Evolutionary conservation across 164 flowering plant species (phyloP).

Genomic region (Vitis riparia): DNA sequence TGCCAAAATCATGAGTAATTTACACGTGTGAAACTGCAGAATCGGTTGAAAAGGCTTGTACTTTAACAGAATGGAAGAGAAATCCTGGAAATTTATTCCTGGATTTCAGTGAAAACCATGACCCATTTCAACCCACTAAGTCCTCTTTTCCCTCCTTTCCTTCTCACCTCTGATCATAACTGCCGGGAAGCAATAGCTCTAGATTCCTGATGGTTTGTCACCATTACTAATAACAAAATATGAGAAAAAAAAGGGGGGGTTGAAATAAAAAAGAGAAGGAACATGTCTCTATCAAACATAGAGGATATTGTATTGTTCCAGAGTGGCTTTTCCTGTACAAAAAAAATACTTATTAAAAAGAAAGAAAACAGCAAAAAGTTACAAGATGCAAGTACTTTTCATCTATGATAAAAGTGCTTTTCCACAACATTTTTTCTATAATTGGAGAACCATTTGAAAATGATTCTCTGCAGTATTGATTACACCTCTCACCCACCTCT

Average conservation of each 20-base stretch:
- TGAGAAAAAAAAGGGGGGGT: not conserved
- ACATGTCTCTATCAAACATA: constrained; percentile 17
- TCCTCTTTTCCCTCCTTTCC: constrained; percentile 4
- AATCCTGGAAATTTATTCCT: constrained; percentile 28
- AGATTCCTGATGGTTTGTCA: constrained; percentile 48
- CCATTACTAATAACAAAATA: constrained; percentile 18
- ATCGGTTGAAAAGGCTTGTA: constrained; percentile 28
- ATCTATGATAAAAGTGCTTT: not conserved
- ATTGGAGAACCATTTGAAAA: not conserved
- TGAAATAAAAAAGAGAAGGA: not conserved
- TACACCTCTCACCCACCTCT: constrained; percentile 16
- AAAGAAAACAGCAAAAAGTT: not conserved
- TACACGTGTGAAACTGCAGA: constrained; percentile 35
- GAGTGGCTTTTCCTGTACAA: constrained; percentile 13
- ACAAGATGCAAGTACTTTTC: too few species aligned
- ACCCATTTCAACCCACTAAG: constrained; percentile 16
- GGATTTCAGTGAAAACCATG: constrained; percentile 47
- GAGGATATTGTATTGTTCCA: constrained; percentile 18
- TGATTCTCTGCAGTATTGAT: constrained; percentile 6
- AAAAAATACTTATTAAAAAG: not conserved
- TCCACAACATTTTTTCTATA: not conserved
- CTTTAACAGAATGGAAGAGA: constrained; percentile 17
- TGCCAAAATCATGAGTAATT: constrained; percentile 31
- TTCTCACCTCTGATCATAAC: constrained; percentile 17
- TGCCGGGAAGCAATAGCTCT: constrained; percentile 38